These are phyloP conservation scores for Alternaria postmessia DNA, from an alignment of 2,329 filamentous ascomycete species.

Conservation along the genomic window DNA sequence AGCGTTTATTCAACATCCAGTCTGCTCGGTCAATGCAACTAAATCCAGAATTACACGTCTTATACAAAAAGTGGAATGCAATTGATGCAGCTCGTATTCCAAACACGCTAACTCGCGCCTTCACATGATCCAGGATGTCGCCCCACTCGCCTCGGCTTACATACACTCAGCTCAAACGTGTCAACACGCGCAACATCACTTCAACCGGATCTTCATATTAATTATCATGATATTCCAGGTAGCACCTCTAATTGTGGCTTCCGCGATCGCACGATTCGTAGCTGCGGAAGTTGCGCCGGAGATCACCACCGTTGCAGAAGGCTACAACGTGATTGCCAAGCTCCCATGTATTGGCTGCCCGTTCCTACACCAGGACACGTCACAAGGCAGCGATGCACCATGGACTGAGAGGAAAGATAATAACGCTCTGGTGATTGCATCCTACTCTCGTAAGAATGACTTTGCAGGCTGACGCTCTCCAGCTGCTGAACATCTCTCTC, in stretches of 20 bases:
- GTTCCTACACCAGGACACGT: constrained; percentile 43
- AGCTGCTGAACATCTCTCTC: constrained; percentile 45
- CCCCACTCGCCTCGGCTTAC: constrained; percentile 20
- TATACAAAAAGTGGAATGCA: neutral
- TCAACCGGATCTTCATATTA: neutral
- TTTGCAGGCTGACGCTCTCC: neutral
- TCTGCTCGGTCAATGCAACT: neutral
- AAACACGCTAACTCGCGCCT: constrained; percentile 19
- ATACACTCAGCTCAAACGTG: constrained; percentile 16
- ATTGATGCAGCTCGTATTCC: neutral
- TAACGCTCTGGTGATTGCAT: constrained; percentile 35
- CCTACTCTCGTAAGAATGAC: neutral
- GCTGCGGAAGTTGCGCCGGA: constrained; percentile 37
- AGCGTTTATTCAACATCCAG: accelerated
- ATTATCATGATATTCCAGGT: constrained; percentile 27
- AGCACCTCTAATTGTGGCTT: constrained; percentile 10
- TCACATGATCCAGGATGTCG: constrained; percentile 17
- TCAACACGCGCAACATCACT: constrained; percentile 9
- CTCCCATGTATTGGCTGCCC: constrained; percentile 45
- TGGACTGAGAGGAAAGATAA: constrained; percentile 38
- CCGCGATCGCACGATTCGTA: constrained; percentile 6
- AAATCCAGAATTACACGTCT: neutral
- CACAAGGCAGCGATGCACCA: constrained; percentile 29
- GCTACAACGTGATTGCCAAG: constrained; percentile 45
- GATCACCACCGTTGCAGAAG: constrained; percentile 41